Percentiles rank a stretch among this genome's conserved stretches.
Evolutionary conservation across 306 rosid species (phyloP).

Genomic region (Spatholobus suberectus): DNA sequence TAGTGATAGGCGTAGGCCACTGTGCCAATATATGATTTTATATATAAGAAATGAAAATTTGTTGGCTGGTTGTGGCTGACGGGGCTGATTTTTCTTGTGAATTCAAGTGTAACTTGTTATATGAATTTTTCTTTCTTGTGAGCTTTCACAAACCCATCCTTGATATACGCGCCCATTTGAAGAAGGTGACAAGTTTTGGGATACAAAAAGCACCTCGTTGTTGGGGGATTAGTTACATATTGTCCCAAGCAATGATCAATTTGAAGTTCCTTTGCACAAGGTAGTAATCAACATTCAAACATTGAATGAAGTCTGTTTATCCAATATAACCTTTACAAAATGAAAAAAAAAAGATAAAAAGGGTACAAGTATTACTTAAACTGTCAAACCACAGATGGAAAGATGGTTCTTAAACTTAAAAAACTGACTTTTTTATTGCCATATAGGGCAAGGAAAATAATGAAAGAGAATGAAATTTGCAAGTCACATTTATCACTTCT

Average conservation of each 20-base stretch:
- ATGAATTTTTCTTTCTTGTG: constrained; percentile 29
- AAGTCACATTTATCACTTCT: constrained; percentile 16
- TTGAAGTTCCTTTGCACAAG: constrained; percentile 14
- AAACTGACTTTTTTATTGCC: constrained; percentile 34
- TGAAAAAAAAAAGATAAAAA: too few species aligned
- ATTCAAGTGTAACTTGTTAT: constrained; percentile 56
- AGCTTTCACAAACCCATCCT: constrained; percentile 40
- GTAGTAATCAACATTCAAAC: constrained; percentile 28
- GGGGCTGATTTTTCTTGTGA: constrained; percentile 68
- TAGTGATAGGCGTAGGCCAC: constrained; percentile 63
- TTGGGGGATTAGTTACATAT: constrained; percentile 34
- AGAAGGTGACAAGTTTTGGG: constrained; percentile 43
- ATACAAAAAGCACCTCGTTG: constrained; percentile 13
- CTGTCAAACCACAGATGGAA: constrained; percentile 31
- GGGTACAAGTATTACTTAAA: constrained; percentile 6
- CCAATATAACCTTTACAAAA: constrained; percentile 38
- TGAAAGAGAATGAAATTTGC: constrained; percentile 35
- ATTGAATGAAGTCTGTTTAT: constrained; percentile 40
- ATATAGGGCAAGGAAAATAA: constrained; percentile 35
- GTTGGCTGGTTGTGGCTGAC: constrained; percentile 74
- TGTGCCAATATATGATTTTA: constrained; percentile 74
- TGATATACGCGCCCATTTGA: constrained; percentile 26
- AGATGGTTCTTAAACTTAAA: constrained; percentile 21
- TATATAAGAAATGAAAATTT: constrained; percentile 72
- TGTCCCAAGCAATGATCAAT: constrained; percentile 21